These are phyloP conservation scores for Ophiosphaerella herpotricha DNA, from an alignment of 2,329 filamentous ascomycete species.

Conservation along the genomic window DNA sequence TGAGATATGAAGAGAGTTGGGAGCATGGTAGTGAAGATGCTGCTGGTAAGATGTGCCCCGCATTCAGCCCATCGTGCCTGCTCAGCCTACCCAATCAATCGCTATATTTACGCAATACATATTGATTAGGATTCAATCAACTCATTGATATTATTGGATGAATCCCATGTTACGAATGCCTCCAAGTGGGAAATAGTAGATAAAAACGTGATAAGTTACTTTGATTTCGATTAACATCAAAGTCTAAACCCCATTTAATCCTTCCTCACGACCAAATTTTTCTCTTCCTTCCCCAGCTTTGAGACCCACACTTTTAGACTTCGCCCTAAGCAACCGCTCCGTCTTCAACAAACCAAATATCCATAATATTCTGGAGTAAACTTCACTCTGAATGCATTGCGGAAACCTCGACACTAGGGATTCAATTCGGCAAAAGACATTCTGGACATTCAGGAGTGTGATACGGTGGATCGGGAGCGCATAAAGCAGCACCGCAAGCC, in stretches of 20 bases:
- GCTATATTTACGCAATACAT: too few relatives aligned
- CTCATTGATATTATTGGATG: too few relatives aligned
- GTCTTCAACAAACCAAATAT: not conserved
- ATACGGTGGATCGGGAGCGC: not conserved
- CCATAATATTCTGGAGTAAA: not conserved
- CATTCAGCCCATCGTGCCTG: too few relatives aligned
- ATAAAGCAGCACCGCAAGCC: slow-evolving; percentile 6
- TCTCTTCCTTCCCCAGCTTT: not conserved
- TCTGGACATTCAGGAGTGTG: slow-evolving; percentile 1
- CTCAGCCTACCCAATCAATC: too few relatives aligned
- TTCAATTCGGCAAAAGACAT: slow-evolving; percentile 7
- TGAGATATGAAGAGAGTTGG: too few relatives aligned
- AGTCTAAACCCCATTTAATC: too few relatives aligned
- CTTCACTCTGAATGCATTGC: not conserved
- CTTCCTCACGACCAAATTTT: too few relatives aligned
- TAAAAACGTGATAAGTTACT: not conserved
- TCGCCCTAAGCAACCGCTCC: not conserved
- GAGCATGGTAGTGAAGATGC: too few relatives aligned
- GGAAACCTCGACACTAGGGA: not conserved
- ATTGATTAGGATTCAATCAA: too few relatives aligned
- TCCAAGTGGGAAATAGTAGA: too few relatives aligned
- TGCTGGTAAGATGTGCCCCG: too few relatives aligned
- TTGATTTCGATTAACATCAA: not conserved
- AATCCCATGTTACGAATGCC: too few relatives aligned
- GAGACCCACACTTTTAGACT: not conserved